Conservation (phyloP, 2,329 filamentous ascomycete genomes). For the Fusarium decemcellulare region DNA sequence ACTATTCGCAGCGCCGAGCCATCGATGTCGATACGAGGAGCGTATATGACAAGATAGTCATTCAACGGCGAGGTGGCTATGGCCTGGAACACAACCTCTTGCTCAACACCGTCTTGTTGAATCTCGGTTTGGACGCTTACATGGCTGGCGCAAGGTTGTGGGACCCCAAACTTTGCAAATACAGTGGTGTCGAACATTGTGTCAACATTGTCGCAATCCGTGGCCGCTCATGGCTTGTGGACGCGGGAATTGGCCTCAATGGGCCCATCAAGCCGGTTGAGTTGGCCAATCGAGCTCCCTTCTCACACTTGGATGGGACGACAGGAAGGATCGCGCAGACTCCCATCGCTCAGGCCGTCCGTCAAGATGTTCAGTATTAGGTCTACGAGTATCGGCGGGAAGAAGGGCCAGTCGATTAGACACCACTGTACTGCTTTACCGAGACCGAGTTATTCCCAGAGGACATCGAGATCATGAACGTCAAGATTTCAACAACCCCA, state of each 20-base stretch:
- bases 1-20: conserved; percentile 59
- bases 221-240: conserved; percentile 61
- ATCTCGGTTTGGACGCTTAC: conserved; percentile 65
- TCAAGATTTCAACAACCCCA: conserved; percentile 52
- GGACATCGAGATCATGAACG: conserved; percentile 65
- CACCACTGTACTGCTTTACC: conserved; percentile 65
- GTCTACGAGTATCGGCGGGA: conserved; percentile 50
- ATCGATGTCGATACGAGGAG: conserved; percentile 56
- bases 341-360: conserved; percentile 49
- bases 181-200: conserved; percentile 62
- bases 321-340: conserved; percentile 51
- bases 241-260: conserved; percentile 73
- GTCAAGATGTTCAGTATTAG: conserved; percentile 55
- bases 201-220: conserved; percentile 70
- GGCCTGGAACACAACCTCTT: conserved; percentile 65
- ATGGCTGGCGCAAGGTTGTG: conserved; percentile 62
- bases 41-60: conserved; percentile 59
- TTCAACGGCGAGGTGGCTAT: conserved; percentile 61
- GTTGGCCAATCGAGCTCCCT: conserved; percentile 48
- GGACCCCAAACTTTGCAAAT: conserved; percentile 19
- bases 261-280: conserved; percentile 7
- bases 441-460: conserved; percentile 62
- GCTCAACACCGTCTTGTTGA: conserved; percentile 63
- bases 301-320: conserved; percentile 57
- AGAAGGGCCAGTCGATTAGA: conserved; percentile 54